Percentiles rank a stretch among this genome's conserved stretches.
phyloP scores from a whole-genome alignment of 2,329 filamentous ascomycete genomes.

The Penicillium sp. region DNA sequence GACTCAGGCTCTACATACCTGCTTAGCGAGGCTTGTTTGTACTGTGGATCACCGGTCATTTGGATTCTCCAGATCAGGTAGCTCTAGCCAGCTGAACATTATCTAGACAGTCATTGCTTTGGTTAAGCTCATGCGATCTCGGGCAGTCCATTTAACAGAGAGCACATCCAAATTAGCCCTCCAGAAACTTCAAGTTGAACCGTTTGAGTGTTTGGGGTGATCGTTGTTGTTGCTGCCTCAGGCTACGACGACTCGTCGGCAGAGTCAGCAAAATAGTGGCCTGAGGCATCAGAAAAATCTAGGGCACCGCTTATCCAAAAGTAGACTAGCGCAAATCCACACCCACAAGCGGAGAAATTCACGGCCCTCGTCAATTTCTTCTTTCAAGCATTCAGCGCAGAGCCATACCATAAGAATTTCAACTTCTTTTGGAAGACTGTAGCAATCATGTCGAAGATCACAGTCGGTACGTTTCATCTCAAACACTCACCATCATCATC shows the following conservation, averaged over 20 bases:
- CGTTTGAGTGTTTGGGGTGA: neutral
- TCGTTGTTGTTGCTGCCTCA: neutral
- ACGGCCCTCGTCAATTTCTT: slow-evolving; percentile 25
- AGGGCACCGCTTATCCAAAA: slow-evolving; percentile 30
- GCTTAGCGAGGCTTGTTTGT: slow-evolving; percentile 11
- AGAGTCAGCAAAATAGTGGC: neutral
- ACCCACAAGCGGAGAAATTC: slow-evolving; percentile 43
- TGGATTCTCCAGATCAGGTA: neutral
- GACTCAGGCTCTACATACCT: neutral
- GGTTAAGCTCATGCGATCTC: too few relatives aligned
- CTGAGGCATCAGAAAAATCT: slow-evolving; percentile 16
- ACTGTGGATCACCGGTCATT: neutral
- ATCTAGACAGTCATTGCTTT: too few relatives aligned
- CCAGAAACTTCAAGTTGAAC: too few relatives aligned
- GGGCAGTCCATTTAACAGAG: too few relatives aligned
- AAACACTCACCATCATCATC: neutral
- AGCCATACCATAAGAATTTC: slow-evolving; percentile 70
- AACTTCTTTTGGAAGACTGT: slow-evolving; percentile 81
- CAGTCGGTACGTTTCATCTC: slow-evolving; percentile 49
- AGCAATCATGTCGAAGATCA: slow-evolving; percentile 57
- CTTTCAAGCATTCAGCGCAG: slow-evolving; percentile 43
- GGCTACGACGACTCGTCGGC: too few relatives aligned
- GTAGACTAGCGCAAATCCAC: slow-evolving; percentile 25
- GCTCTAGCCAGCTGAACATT: too few relatives aligned
- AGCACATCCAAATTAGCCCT: too few relatives aligned